Evolutionary conservation across 1,284 basidiomycete genomes (phyloP).

Genomic region (Volvariella volvacea): DNA sequence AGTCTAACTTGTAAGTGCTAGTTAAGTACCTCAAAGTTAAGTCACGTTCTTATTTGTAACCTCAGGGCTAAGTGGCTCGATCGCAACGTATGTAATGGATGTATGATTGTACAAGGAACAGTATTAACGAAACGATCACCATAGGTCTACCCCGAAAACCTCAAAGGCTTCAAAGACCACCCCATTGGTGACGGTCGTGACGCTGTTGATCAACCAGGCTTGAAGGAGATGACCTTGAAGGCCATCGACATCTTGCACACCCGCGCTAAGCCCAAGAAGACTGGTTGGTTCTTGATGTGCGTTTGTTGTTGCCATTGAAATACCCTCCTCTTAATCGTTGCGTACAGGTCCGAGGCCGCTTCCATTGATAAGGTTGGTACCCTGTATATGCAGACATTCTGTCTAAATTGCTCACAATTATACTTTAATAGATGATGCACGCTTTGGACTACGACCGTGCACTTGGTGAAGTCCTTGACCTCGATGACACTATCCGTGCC

Average conservation of each 20-base stretch:
- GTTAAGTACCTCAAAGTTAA: no score
- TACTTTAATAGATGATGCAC: slow-evolving; percentile 33
- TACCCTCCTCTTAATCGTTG: not conserved
- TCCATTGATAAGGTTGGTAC: slow-evolving; percentile 31
- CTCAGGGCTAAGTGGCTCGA: slow-evolving; percentile 35
- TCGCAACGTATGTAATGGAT: slow-evolving; percentile 18
- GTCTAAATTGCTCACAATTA: not conserved
- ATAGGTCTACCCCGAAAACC: slow-evolving; percentile 29
- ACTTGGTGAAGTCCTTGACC: slow-evolving; percentile 33
- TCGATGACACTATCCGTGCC: slow-evolving; percentile 34
- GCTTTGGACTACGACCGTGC: slow-evolving; percentile 37
- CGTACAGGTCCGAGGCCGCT: slow-evolving; percentile 31
- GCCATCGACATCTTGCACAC: slow-evolving; percentile 34
- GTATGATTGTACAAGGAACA: not conserved
- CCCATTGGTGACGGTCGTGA: slow-evolving; percentile 33
- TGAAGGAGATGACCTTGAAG: slow-evolving; percentile 39
- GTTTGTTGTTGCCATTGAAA: slow-evolving; percentile 5
- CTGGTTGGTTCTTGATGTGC: slow-evolving; percentile 37
- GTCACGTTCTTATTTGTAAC: slow-evolving; percentile 1
- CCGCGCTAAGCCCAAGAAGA: slow-evolving; percentile 24
- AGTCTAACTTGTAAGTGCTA: slow-evolving; percentile 20
- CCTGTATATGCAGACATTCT: no score
- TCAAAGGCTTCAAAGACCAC: slow-evolving; percentile 26
- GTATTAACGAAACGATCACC: not conserved
- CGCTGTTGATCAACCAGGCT: slow-evolving; percentile 33